These are phyloP conservation scores for Paramecium sonneborni DNA, from an alignment of 73 alveolate species.

Conservation along the genomic window DNA sequence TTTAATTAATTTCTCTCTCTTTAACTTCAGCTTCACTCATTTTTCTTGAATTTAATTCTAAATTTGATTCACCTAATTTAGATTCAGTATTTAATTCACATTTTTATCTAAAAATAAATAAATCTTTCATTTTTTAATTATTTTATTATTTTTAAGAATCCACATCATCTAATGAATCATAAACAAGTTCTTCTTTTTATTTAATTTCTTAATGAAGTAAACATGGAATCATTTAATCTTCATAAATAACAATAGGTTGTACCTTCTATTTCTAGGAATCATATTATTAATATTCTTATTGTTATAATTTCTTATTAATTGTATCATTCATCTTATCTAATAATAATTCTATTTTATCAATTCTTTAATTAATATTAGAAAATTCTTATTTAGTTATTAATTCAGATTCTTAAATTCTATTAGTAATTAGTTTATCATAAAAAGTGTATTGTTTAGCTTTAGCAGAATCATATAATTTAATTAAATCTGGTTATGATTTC, in stretches of 20 bases:
- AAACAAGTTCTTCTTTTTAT: neutral
- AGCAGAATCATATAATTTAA: constrained; percentile 2
- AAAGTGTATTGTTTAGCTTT: neutral
- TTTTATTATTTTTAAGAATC: neutral
- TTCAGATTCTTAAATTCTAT: neutral
- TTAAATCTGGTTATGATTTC: neutral
- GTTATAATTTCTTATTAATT: neutral
- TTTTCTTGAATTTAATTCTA: neutral
- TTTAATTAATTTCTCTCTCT: neutral
- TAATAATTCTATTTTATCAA: neutral
- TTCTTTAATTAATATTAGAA: neutral
- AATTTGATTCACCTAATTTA: neutral
- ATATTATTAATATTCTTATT: neutral
- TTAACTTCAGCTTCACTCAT: neutral
- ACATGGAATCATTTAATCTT: neutral
- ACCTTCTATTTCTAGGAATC: neutral
- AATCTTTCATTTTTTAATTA: neutral
- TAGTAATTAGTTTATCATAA: neutral
- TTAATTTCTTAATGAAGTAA: neutral
- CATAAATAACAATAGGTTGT: neutral
- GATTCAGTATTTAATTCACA: neutral
- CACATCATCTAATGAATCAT: neutral
- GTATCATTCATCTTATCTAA: neutral
- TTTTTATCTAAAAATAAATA: neutral
- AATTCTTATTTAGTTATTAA: neutral